These are phyloP conservation scores for Vitis hybrid DNA, from an alignment of 177 flowering plant genomes.

Conservation along the genomic window DNA sequence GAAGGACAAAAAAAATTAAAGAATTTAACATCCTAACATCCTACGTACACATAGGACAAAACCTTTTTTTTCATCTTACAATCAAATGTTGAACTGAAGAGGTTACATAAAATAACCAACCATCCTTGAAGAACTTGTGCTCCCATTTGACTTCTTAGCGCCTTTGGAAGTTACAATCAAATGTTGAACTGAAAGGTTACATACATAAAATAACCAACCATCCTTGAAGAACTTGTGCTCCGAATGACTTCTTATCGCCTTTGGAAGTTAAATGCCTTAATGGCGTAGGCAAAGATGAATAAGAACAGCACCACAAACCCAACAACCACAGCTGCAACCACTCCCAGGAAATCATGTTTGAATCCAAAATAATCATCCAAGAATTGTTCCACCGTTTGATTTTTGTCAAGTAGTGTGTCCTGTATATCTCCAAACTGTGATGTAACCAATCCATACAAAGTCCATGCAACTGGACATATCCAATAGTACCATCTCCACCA, in stretches of 20 bases:
- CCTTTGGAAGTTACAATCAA: constrained; percentile 27
- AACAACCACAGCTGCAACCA: constrained; percentile 32
- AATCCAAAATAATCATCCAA: constrained; percentile 27
- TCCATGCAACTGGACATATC: constrained; percentile 42
- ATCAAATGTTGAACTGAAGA: no score
- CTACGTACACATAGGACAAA: no score
- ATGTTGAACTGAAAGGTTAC: no score
- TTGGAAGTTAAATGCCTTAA: constrained; percentile 35
- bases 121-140: no score
- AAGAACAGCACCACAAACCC: constrained; percentile 36
- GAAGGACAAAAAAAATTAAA: no score
- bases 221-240: no score
- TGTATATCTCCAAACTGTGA: constrained; percentile 38
- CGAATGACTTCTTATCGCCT: constrained; percentile 14
- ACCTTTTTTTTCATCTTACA: no score
- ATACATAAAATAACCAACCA: no score
- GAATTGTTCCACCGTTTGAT: constrained; percentile 24
- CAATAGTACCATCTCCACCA: constrained; percentile 52
- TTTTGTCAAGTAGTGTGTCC: background rate
- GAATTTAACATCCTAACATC: no score
- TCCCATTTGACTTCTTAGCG: constrained; percentile 9
- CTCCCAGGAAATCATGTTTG: constrained; percentile 32
- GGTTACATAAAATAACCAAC: no score
- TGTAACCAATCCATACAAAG: constrained; percentile 37
- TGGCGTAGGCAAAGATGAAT: constrained; percentile 27